Evolutionary conservation across 1,284 basidiomycete genomes (phyloP).

Genomic region (Puccinia horiana): DNA sequence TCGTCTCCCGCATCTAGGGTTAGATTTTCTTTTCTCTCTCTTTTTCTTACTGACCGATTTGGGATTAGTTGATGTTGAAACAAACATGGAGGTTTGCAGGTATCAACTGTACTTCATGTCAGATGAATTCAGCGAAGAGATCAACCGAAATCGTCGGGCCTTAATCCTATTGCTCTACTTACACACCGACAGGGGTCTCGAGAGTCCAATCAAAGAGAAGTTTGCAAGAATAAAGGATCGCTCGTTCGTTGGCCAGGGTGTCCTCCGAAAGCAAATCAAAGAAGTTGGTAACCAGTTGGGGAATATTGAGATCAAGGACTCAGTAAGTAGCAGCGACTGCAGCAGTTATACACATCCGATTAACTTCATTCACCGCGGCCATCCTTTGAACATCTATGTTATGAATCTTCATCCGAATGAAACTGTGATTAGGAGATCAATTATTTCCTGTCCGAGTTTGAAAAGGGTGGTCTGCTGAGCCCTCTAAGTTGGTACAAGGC

Average conservation of each 20-base stretch:
- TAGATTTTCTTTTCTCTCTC: background rate
- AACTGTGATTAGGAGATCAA: conserved; percentile 17
- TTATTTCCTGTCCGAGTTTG: conserved; percentile 6
- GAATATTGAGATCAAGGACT: conserved; percentile 17
- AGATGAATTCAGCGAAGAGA: background rate
- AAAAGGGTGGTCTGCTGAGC: conserved; percentile 16
- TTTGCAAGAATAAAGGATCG: background rate
- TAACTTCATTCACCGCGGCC: background rate
- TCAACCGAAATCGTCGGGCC: background rate
- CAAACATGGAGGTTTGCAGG: background rate
- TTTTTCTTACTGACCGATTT: background rate
- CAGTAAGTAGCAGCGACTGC: background rate
- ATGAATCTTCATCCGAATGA: too few relatives aligned
- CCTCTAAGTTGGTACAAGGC: conserved; percentile 31
- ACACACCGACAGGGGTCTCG: conserved; percentile 25
- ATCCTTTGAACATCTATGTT: background rate
- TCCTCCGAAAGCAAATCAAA: conserved; percentile 12
- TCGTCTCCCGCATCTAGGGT: conserved; percentile 29
- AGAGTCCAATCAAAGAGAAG: background rate
- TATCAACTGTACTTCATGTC: conserved; percentile 39
- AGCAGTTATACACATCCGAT: background rate
- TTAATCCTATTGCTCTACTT: conserved; percentile 15
- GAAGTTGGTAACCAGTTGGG: conserved; percentile 3
- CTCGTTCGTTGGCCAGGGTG: conserved; percentile 1
- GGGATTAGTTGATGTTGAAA: background rate